Evolutionary conservation across 73 alveolate species (phyloP), one percentile per base, ranked within the genome.

Genomic region (Uronychia setigera): DNA sequence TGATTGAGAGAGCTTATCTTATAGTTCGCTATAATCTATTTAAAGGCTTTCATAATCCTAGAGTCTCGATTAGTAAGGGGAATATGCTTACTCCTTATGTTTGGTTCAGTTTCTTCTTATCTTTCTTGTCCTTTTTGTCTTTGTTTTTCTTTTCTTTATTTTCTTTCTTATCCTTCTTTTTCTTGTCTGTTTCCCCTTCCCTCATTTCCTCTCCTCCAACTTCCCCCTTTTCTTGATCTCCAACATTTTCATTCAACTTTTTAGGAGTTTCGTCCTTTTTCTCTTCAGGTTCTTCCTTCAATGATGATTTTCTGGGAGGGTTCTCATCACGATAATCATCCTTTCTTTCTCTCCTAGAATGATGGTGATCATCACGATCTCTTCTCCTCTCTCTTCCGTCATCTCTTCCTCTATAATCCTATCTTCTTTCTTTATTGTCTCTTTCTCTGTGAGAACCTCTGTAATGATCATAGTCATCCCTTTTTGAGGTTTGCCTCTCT

Each of bases 401-500:
- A 33, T 76, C 33, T 80, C 85, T 35, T 80, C 67, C 28, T 59
- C 87, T 35, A 33, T 80, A 80, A 32, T 32, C 33, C 34, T 76
- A 58, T 27, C 87, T 35, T 80, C 67, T 28, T 58, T 33, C 60
- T 81, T 59, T 81, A 31, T 81, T n/a, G 19, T 57, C 27, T 5
- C 88, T 81, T 76, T 34, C 33, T 76, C 94, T 88, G 60, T 35
- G 33, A 35, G 74, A 31, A 57, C 60, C 83, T 33, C 90, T 86
- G 58, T 25, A 81, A 32, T 82, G 32, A 35, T 84, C 87, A 31
- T 59, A 28, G 1, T 58, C 26, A 14, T 60, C 35, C 58, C 82
- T 29, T 79, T 60, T 79, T 1, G 83, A 78, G 60, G 84, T 35
- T 27, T 85, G 35, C 29, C 59, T 74, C 80, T 86, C 60, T 31